Conservation (phyloP, 1,284 basidiomycete genomes). For the Afroboletus lepidellus region DNA sequence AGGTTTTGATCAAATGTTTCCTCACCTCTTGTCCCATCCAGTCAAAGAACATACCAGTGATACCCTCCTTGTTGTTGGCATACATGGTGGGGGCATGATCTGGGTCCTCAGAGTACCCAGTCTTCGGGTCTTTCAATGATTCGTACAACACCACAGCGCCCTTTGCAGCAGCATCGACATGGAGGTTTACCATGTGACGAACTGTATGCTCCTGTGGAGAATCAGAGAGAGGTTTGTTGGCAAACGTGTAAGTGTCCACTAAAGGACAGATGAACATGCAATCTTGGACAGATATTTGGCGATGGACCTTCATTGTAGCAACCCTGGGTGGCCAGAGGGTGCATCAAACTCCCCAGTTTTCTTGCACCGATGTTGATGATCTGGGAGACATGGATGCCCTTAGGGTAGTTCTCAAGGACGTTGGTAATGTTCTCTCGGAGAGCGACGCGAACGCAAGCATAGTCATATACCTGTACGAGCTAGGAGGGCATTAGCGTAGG, state of each 20-base stretch:
- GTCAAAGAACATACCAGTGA: no score
- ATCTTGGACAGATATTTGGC: not conserved
- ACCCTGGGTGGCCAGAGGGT: constrained; percentile 37
- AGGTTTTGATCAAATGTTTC: constrained; percentile 8
- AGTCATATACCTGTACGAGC: no score
- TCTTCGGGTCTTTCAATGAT: not conserved
- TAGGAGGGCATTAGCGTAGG: constrained; percentile 10
- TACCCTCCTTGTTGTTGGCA: no score
- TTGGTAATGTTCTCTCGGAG: constrained; percentile 32
- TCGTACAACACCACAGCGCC: not conserved
- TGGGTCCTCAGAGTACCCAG: constrained; percentile 25
- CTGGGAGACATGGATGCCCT: constrained; percentile 35
- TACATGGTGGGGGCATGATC: not conserved
- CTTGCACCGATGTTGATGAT: constrained; percentile 24
- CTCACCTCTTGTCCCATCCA: no score
- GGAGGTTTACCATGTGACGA: not conserved
- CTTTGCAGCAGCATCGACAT: not conserved
- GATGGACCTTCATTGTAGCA: constrained; percentile 36
- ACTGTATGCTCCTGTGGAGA: not conserved
- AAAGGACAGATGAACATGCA: not conserved
- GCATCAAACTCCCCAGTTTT: constrained; percentile 35
- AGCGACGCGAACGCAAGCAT: constrained; percentile 33
- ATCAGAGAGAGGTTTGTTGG: not conserved
- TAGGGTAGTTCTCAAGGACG: constrained; percentile 25
- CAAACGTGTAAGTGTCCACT: not conserved